Evolutionary conservation across 2,329 filamentous ascomycete species (phyloP).

Genomic region (Madurella fahalii): DNA sequence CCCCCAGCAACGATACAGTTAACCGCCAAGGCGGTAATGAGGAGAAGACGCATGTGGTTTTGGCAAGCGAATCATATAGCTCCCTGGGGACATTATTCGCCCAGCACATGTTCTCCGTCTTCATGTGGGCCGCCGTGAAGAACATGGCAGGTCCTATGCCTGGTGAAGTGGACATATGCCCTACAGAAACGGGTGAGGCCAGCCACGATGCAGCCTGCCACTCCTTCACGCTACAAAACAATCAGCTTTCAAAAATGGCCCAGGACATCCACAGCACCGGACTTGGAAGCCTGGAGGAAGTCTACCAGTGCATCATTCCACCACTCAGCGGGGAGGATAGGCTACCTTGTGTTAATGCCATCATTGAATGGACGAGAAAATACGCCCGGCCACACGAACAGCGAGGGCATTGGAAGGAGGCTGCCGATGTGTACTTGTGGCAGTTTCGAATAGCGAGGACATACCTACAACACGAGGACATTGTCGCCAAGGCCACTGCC

Average conservation of each 20-base stretch:
- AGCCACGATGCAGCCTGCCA: background rate
- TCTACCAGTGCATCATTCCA: background rate
- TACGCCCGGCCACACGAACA: conserved; percentile 2
- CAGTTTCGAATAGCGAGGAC: conserved; percentile 11
- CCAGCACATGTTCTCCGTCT: conserved; percentile 29
- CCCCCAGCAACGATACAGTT: too few relatives aligned
- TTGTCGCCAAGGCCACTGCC: conserved; percentile 11
- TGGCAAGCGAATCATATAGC: conserved; percentile 14
- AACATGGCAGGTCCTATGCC: background rate
- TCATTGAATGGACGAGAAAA: conserved; percentile 16
- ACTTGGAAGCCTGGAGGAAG: background rate
- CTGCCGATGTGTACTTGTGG: conserved; percentile 18
- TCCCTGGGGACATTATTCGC: conserved; percentile 21
- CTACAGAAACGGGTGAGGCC: too few relatives aligned
- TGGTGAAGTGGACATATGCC: background rate
- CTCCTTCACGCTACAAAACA: background rate
- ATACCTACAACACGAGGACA: conserved; percentile 1
- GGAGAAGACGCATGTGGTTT: too few relatives aligned
- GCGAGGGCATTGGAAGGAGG: conserved; percentile 14
- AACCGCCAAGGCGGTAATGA: too few relatives aligned
- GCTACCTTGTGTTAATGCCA: background rate
- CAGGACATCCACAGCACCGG: background rate
- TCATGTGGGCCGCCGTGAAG: conserved; percentile 21
- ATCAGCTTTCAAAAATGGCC: background rate
- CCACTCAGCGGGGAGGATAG: background rate